Evolutionary conservation across 352 stramenopile genomes (phyloP), one percentile per base, ranked within the genome.

Genomic region (Thalassiosira mediterranea): DNA sequence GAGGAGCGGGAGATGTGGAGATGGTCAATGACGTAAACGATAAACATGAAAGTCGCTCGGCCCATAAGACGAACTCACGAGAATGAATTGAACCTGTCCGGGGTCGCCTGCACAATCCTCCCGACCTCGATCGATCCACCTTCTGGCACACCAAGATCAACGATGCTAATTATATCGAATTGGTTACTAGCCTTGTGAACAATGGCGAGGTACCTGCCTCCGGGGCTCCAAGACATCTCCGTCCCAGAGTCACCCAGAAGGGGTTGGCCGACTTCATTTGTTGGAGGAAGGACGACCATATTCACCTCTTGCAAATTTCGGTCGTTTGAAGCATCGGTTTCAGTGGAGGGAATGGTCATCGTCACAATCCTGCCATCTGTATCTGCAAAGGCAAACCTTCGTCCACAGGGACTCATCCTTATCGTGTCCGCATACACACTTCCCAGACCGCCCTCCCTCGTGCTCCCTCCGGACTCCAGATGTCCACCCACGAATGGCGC

Each of bases 81-180:
- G 29, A 77, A 71, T 13, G 64, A 84, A 64, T 90, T 90, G 68
- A 90, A 92, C 46, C 81, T 71, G 34, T 81, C 72, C 10, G 72
- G 48, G 13, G 86, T 92, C 15, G 72, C 86, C 47, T 88, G 83
- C 11, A 89, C 81, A 67, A 88, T 83, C 28, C 82, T 60, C 29
- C 80, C 80, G 8, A 88, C 10, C 11, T 64, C 23, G 34, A 91
- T 83, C 19, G 68, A 61, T 34, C 65, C 56, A 10, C 47, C 37
- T 26, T 71, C 28, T 15, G 84, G 68, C 26, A 67, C 47, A 1
- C 83, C 83, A 31, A 87, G 60, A 64, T 92, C 86, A 10, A 69
- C 75, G 57, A 92, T 84, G 37, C 65, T 86, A 51, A 92, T 90
- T 13, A 89, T 65, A 4, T 42, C 40, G 56, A 91, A 91, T 46